Conservation (phyloP, 108 stramenopile species). For the Nitzschia sp. region DNA sequence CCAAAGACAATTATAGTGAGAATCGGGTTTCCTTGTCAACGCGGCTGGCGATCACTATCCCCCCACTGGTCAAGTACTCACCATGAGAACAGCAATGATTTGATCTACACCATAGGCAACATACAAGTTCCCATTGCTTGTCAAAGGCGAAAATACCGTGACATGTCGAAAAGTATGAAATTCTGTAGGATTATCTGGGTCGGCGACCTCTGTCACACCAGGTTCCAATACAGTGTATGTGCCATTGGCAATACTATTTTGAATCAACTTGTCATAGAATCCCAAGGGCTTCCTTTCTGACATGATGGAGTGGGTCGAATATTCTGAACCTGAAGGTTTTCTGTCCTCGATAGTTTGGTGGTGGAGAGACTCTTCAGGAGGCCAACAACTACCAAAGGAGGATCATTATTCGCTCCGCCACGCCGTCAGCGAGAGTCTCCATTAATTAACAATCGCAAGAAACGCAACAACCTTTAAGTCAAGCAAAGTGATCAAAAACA, state of each 20-base stretch:
- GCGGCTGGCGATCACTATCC: not conserved
- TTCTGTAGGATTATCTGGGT: not conserved
- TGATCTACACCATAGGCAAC: not conserved
- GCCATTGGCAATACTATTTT: not conserved
- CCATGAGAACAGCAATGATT: not conserved
- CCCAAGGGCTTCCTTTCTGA: not conserved
- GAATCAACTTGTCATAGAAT: not conserved
- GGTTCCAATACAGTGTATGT: not conserved
- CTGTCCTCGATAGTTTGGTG: too few species aligned
- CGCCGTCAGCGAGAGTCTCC: too few species aligned
- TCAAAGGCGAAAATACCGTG: constrained; percentile 1
- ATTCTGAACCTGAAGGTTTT: too few species aligned
- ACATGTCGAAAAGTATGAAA: not conserved
- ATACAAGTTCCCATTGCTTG: not conserved
- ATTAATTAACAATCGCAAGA: too few species aligned
- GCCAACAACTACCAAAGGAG: too few species aligned
- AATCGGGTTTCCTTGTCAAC: not conserved
- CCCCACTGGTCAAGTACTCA: not conserved
- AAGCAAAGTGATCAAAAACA: too few species aligned
- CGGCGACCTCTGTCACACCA: not conserved
- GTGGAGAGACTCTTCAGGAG: too few species aligned
- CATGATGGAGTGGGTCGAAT: not conserved
- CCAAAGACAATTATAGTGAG: too few species aligned
- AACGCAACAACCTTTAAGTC: too few species aligned
- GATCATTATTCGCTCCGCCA: too few species aligned